Conservation (phyloP, 1,139 yeast genomes). For the Hemisphaericaspora lyxosophila region DNA sequence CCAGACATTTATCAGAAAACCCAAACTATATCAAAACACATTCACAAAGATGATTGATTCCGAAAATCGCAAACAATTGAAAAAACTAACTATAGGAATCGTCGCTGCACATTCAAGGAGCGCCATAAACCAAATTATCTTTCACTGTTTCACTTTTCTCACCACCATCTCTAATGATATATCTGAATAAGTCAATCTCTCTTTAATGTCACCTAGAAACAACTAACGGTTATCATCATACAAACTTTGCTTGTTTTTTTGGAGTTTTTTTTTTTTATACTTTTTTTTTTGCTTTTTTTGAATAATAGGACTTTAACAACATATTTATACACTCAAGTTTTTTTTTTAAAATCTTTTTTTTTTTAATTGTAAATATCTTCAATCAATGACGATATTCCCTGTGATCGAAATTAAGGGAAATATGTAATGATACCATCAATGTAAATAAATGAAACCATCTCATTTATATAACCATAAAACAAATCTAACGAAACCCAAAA, state of each 20-base stretch:
- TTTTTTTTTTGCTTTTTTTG: not conserved
- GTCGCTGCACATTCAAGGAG: slow-evolving; percentile 7
- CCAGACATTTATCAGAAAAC: too few species aligned
- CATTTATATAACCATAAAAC: slow-evolving; percentile 1
- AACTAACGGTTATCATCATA: too few species aligned
- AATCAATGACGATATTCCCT: too few species aligned
- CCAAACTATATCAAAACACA: too few species aligned
- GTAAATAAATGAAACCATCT: slow-evolving; percentile 3
- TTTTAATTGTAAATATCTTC: too few species aligned
- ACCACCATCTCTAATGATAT: too few species aligned
- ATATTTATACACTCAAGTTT: not conserved
- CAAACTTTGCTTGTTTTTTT: not conserved
- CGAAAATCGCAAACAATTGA: too few species aligned
- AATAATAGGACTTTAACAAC: not conserved
- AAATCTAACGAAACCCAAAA: slow-evolving; percentile 10
- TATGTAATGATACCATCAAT: not conserved
- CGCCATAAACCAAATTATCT: slow-evolving; percentile 5
- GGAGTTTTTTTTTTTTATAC: not conserved
- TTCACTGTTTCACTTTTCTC: too few species aligned
- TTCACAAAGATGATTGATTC: too few species aligned
- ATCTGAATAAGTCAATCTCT: too few species aligned
- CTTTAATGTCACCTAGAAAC: too few species aligned
- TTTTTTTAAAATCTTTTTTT: too few species aligned
- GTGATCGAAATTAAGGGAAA: not conserved
- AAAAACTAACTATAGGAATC: not conserved